These are phyloP conservation scores for Dactylis glomerata DNA, from an alignment of 176 grass and related monocot species.

Conservation along the genomic window DNA sequence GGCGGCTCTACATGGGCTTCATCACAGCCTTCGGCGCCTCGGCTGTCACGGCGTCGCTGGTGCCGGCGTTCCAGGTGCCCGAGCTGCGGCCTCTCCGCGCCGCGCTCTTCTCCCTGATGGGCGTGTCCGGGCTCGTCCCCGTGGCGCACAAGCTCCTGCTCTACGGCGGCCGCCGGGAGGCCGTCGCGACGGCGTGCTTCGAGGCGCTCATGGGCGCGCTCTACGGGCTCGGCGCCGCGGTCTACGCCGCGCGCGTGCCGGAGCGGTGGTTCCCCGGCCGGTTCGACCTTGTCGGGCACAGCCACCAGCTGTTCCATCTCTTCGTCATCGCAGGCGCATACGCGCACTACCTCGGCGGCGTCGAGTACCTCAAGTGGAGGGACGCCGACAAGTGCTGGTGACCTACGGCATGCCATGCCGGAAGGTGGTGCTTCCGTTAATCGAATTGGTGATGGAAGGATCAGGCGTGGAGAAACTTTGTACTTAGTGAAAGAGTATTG, in stretches of 20 bases:
- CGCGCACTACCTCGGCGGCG: constrained; percentile 63
- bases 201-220: constrained; percentile 73
- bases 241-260: constrained; percentile 64
- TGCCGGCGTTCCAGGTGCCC: constrained; percentile 65
- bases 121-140: constrained; percentile 61
- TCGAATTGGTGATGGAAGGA: not conserved
- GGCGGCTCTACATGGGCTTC: constrained; percentile 53
- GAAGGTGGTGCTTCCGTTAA: not conserved
- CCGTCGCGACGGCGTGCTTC: constrained; percentile 30
- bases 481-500: constrained; percentile 1
- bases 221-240: constrained; percentile 55
- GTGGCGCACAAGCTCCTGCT: constrained; percentile 55
- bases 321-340: constrained; percentile 81
- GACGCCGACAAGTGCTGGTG: constrained; percentile 58
- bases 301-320: constrained; percentile 91
- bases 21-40: constrained; percentile 54
- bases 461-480: not conserved
- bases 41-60: constrained; percentile 38
- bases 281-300: constrained; percentile 85
- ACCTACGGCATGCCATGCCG: not conserved
- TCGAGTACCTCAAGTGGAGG: constrained; percentile 88
- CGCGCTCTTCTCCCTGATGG: constrained; percentile 69
- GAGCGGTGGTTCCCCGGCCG: constrained; percentile 79
- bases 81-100: constrained; percentile 57
- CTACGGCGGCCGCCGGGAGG: constrained; percentile 44